These are phyloP conservation scores for Phialophora chinensis DNA, from an alignment of 2,329 filamentous ascomycete species.

Conservation along the genomic window DNA sequence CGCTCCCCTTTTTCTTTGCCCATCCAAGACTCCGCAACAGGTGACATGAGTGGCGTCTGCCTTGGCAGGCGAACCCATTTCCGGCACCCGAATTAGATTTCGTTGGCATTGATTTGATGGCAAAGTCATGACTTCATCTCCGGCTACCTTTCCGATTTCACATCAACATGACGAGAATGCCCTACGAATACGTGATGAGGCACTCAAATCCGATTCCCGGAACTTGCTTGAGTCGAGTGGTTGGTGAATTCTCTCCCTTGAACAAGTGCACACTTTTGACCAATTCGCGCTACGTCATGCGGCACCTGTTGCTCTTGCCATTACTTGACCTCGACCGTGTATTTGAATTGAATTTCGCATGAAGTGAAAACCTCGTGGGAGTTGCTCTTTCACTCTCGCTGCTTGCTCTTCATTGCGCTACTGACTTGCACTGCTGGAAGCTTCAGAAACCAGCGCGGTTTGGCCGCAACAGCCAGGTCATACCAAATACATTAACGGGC, in stretches of 20 bases:
- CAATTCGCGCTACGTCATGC: slow-evolving; percentile 1
- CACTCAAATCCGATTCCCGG: neutral
- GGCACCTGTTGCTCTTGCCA: neutral
- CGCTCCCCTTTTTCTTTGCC: neutral
- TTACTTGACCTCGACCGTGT: neutral
- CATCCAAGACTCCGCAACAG: slow-evolving; percentile 7
- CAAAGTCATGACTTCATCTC: slow-evolving; percentile 23
- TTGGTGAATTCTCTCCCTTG: neutral
- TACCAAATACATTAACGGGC: neutral
- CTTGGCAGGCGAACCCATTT: neutral
- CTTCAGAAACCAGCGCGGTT: neutral
- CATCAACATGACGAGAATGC: neutral
- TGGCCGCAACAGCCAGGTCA: neutral
- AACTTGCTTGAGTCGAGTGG: neutral
- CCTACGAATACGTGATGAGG: slow-evolving; percentile 5
- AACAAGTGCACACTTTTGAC: neutral
- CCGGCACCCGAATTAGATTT: neutral
- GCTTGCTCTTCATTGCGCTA: neutral
- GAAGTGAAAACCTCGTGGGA: neutral
- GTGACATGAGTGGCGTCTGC: slow-evolving; percentile 9
- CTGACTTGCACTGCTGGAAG: neutral
- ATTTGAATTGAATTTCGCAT: neutral
- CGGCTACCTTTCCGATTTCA: neutral
- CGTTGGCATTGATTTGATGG: slow-evolving; percentile 4
- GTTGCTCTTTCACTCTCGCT: neutral